A percentile compares a stretch with the other conserved stretches of the same genome.
phyloP scores from a whole-genome alignment of 805 yeast species.

The Soucietia sequanensis region DNA sequence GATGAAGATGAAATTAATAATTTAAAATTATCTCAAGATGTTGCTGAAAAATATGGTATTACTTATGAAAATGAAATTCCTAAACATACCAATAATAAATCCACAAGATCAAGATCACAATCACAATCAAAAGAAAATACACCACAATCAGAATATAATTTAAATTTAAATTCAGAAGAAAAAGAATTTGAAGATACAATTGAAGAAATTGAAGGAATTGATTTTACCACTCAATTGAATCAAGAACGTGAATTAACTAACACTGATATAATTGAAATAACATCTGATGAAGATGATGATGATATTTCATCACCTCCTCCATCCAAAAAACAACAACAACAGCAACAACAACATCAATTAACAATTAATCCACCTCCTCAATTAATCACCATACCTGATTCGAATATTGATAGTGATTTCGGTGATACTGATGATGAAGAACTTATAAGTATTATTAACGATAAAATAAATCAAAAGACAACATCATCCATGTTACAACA shows the following conservation, averaged over 20 bases:
- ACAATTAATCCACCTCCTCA: constrained; percentile 1
- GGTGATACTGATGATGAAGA: constrained; percentile 37
- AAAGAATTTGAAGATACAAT: constrained; percentile 19
- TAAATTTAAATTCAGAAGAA: constrained; percentile 2
- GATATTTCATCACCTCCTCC: not conserved
- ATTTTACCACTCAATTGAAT: constrained; percentile 39
- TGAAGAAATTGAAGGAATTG: constrained; percentile 20
- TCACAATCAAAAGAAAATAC: not conserved
- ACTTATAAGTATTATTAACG: constrained; percentile 16
- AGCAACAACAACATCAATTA: not conserved
- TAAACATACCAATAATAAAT: constrained; percentile 1
- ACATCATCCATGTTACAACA: constrained; percentile 8
- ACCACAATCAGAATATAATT: constrained; percentile 5
- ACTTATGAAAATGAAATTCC: constrained; percentile 18
- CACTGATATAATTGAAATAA: constrained; percentile 34
- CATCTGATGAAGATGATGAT: constrained; percentile 34
- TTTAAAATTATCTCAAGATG: constrained; percentile 32
- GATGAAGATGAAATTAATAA: constrained; percentile 20
- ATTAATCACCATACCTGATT: constrained; percentile 4
- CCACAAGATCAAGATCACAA: not conserved
- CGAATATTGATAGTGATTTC: constrained; percentile 19
- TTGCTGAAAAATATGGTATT: constrained; percentile 29
- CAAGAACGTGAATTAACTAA: constrained; percentile 35
- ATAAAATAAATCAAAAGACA: not conserved
- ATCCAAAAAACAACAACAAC: constrained; percentile 1